phyloP scores from a whole-genome alignment of 257 asterid species.

The Voacanga thouarsii region DNA sequence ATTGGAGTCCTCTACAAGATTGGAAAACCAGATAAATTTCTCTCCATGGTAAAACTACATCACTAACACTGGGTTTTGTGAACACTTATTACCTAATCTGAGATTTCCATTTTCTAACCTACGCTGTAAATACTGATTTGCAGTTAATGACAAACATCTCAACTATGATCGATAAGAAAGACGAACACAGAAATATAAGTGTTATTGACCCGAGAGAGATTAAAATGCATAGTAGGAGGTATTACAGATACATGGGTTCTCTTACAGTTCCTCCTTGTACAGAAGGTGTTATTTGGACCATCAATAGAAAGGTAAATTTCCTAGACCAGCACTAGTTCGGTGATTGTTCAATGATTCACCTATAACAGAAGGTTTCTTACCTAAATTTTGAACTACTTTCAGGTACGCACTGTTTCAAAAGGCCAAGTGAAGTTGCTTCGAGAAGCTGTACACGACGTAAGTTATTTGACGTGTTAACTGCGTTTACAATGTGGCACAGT shows the following conservation, averaged over 20 bases:
- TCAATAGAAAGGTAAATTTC: constrained; percentile 43
- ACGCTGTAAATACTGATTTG: background rate
- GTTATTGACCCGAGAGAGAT: constrained; percentile 45
- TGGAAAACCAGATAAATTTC: constrained; percentile 59
- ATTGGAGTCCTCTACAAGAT: constrained; percentile 54
- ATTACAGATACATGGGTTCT: constrained; percentile 61
- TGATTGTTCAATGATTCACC: background rate
- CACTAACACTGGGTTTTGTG: background rate
- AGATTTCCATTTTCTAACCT: background rate
- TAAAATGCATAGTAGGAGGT: constrained; percentile 18
- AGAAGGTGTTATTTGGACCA: constrained; percentile 69
- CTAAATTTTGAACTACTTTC: constrained; percentile 5
- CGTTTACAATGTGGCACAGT: background rate
- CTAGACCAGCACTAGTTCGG: background rate
- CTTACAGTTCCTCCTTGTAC: constrained; percentile 78
- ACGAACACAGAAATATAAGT: constrained; percentile 24
- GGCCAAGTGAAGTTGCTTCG: constrained; percentile 55
- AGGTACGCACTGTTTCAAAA: constrained; percentile 60
- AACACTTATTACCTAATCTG: background rate
- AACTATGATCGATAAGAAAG: constrained; percentile 24
- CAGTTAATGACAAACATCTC: constrained; percentile 42
- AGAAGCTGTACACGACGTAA: constrained; percentile 68
- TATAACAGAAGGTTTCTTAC: background rate
- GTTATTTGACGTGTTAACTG: constrained; percentile 15
- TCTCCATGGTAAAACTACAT: constrained; percentile 40